Conservation (phyloP, 1,284 basidiomycete genomes). For the Ceratobasidium sp. region DNA sequence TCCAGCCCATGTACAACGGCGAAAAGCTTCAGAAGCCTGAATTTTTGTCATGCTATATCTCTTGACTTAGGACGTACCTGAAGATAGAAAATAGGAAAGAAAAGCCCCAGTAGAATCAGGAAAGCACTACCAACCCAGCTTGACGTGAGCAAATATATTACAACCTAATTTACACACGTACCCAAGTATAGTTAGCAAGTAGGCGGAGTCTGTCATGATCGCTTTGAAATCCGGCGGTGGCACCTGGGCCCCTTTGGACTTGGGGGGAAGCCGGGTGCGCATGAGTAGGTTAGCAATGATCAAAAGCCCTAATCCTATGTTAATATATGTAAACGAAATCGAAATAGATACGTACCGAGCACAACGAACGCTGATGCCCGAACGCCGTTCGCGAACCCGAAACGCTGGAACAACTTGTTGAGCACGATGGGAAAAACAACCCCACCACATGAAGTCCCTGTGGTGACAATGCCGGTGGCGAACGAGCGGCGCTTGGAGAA, state of each 20-base stretch:
- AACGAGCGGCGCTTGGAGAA: slow-evolving; percentile 57
- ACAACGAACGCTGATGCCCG: slow-evolving; percentile 24
- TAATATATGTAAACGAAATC: not conserved
- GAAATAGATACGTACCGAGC: not conserved
- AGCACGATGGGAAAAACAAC: slow-evolving; percentile 72
- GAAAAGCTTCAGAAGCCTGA: not conserved
- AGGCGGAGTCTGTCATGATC: slow-evolving; percentile 7
- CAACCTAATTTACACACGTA: too few species aligned
- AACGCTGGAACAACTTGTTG: slow-evolving; percentile 59
- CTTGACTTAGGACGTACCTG: not conserved
- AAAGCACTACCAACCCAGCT: slow-evolving; percentile 18
- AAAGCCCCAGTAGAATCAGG: slow-evolving; percentile 19
- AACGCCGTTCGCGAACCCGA: slow-evolving; percentile 67
- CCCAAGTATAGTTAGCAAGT: slow-evolving; percentile 13
- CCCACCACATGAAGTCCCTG: slow-evolving; percentile 62
- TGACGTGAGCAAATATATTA: too few species aligned
- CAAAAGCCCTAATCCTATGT: not conserved
- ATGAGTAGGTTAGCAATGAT: slow-evolving; percentile 35
- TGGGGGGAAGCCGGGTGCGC: slow-evolving; percentile 15
- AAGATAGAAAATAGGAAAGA: slow-evolving; percentile 32
- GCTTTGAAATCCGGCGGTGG: slow-evolving; percentile 20
- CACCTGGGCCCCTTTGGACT: not conserved
- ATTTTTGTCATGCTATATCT: too few species aligned
- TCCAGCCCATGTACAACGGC: slow-evolving; percentile 26
- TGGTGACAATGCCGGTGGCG: slow-evolving; percentile 60